Conservation (phyloP, 345 rosid species). For the Viola odorata region DNA sequence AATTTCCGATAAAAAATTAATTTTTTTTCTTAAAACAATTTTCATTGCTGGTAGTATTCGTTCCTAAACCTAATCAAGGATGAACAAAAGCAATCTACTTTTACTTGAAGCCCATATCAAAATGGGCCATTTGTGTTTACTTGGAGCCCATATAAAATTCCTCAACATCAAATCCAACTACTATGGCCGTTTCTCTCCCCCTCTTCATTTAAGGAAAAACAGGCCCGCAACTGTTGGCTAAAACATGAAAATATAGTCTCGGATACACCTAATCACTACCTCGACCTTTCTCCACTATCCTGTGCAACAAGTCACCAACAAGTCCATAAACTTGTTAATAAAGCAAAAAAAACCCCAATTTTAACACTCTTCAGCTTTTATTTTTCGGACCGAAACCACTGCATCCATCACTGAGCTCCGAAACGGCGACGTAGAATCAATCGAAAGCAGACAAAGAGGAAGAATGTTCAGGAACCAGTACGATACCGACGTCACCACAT, state of each 20-base stretch:
- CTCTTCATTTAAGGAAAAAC: background rate
- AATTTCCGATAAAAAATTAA: too few species aligned
- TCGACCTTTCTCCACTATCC: background rate
- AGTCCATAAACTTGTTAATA: background rate
- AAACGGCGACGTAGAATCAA: conserved; percentile 5
- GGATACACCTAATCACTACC: background rate
- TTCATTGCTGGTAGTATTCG: too few species aligned
- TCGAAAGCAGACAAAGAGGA: conserved; percentile 1
- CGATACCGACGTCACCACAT: conserved; percentile 97
- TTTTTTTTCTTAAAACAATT: too few species aligned
- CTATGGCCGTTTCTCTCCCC: too few species aligned
- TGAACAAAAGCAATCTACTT: too few species aligned
- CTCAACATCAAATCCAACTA: too few species aligned
- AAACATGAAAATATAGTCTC: background rate
- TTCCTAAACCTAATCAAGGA: too few species aligned
- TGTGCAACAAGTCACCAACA: background rate
- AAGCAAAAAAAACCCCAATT: background rate
- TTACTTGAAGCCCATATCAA: too few species aligned
- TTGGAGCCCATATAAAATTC: too few species aligned
- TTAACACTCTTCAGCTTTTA: background rate
- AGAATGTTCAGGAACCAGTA: conserved; percentile 94
- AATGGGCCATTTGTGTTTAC: too few species aligned
- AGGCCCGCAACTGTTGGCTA: too few species aligned
- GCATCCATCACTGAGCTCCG: background rate
- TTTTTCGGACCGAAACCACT: background rate